Percentiles rank a stretch among this genome's conserved stretches.
These are phyloP conservation scores for Termitomyces heimii DNA, from an alignment of 768 basidiomycete genomes.

Conservation along the genomic window DNA sequence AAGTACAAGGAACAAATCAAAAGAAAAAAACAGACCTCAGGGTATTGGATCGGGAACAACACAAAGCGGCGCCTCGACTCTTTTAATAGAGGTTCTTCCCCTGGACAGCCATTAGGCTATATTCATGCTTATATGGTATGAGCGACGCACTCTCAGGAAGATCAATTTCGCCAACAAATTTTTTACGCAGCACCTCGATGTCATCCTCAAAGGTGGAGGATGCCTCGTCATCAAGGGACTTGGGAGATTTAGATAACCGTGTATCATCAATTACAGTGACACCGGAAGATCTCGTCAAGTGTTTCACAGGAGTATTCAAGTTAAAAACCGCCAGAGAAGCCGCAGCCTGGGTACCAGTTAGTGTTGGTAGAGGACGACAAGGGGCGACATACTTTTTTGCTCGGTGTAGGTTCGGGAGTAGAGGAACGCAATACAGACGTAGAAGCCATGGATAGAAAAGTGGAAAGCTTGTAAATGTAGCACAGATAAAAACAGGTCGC, in stretches of 20 bases:
- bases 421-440: conserved; percentile 18
- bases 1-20: background rate
- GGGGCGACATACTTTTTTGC: conserved; percentile 44
- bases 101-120: conserved; percentile 20
- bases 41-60: conserved; percentile 90
- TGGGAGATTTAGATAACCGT: conserved; percentile 14
- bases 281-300: background rate
- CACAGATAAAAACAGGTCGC: conserved; percentile 1
- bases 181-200: conserved; percentile 25
- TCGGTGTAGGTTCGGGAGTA: conserved; percentile 37
- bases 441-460: conserved; percentile 22
- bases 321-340: conserved; percentile 39
- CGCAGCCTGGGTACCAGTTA: conserved; percentile 26
- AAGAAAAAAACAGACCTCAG: conserved; percentile 50
- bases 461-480: background rate
- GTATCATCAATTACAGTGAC: conserved; percentile 12
- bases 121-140: background rate
- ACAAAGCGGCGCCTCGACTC: conserved; percentile 79
- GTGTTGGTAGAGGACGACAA: conserved; percentile 1
- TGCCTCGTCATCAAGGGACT: conserved; percentile 10
- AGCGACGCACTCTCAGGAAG: conserved; percentile 48
- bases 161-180: conserved; percentile 68
- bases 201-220: conserved; percentile 1
- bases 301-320: conserved; percentile 22
- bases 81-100: conserved; percentile 77